Conservation (phyloP, 2,329 filamentous ascomycete genomes). For the Verticillium zaregamsianum region DNA sequence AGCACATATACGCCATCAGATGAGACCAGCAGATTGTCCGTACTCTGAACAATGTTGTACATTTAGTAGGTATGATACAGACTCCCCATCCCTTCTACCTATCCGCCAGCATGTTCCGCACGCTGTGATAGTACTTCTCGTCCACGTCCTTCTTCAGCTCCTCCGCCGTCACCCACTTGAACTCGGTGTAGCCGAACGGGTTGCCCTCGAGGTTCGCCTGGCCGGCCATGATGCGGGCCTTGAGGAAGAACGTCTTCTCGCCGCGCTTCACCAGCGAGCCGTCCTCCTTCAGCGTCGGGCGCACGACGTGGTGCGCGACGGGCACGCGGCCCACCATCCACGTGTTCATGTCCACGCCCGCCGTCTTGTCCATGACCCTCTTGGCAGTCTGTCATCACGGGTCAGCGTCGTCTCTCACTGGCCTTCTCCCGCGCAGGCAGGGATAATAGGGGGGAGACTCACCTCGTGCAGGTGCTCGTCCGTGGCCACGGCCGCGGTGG, state of each 20-base stretch:
- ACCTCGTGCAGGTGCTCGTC: slow-evolving; percentile 82
- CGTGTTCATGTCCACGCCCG: slow-evolving; percentile 95
- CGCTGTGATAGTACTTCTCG: slow-evolving; percentile 64
- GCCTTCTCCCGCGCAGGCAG: no score
- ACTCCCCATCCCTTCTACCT: slow-evolving; percentile 44
- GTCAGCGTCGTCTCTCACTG: neutral
- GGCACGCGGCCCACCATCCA: slow-evolving; percentile 94
- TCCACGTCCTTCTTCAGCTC: slow-evolving; percentile 67
- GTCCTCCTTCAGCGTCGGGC: slow-evolving; percentile 43
- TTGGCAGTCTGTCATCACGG: slow-evolving; percentile 67
- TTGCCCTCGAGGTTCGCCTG: slow-evolving; percentile 78
- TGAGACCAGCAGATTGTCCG: no score
- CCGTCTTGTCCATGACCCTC: slow-evolving; percentile 70
- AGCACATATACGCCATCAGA: no score
- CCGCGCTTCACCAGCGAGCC: slow-evolving; percentile 46
- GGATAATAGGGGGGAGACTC: slow-evolving; percentile 28
- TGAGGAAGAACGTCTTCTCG: slow-evolving; percentile 92
- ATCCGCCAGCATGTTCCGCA: slow-evolving; percentile 81
- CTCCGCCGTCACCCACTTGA: slow-evolving; percentile 88
- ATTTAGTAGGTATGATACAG: neutral
- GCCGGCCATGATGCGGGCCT: slow-evolving; percentile 94
- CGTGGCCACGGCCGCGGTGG: slow-evolving; percentile 62
- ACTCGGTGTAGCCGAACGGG: slow-evolving; percentile 70
- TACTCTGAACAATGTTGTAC: neutral
- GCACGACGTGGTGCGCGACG: slow-evolving; percentile 69